phyloP scores from a whole-genome alignment of 2,329 filamentous ascomycete species.

The Didymella keratinophila region DNA sequence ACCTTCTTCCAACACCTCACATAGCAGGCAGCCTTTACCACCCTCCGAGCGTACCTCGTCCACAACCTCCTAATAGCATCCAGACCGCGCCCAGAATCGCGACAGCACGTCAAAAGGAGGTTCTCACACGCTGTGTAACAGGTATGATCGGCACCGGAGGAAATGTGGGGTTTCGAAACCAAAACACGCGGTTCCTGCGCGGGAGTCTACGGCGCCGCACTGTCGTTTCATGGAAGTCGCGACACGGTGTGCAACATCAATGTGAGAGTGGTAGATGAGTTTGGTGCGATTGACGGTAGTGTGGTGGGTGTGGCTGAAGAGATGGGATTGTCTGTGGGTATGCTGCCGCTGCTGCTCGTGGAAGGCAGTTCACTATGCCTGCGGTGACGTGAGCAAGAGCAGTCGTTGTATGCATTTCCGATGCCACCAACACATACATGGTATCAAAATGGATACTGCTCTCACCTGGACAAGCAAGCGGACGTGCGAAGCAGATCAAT shows the following conservation, averaged over 20 bases:
- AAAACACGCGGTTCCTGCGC: slow-evolving; percentile 22
- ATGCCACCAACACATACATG: background rate
- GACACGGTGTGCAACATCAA: slow-evolving; percentile 11
- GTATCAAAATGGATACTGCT: background rate
- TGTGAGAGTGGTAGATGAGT: background rate
- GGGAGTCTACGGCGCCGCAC: slow-evolving; percentile 16
- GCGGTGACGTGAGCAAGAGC: background rate
- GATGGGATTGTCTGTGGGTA: background rate
- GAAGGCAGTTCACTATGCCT: background rate
- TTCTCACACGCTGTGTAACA: slow-evolving; percentile 25
- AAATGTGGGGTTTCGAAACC: slow-evolving; percentile 36
- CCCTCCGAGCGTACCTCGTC: background rate
- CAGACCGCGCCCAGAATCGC: slow-evolving; percentile 4
- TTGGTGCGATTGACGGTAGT: slow-evolving; percentile 2
- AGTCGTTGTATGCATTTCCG: no score
- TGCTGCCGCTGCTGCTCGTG: background rate
- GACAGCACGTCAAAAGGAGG: slow-evolving; percentile 7
- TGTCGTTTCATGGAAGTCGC: slow-evolving; percentile 25
- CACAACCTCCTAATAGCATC: background rate
- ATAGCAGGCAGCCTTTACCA: background rate
- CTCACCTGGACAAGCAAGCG: no score
- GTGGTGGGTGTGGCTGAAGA: slow-evolving; percentile 11
- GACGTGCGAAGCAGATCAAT: no score
- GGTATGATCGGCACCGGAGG: slow-evolving; percentile 1
- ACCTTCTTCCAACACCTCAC: slow-evolving; percentile 9